Evolutionary conservation across 2,329 filamentous ascomycete species (phyloP), one percentile per base, ranked within the genome.

Genomic region (Emmonsiellopsis sp.): DNA sequence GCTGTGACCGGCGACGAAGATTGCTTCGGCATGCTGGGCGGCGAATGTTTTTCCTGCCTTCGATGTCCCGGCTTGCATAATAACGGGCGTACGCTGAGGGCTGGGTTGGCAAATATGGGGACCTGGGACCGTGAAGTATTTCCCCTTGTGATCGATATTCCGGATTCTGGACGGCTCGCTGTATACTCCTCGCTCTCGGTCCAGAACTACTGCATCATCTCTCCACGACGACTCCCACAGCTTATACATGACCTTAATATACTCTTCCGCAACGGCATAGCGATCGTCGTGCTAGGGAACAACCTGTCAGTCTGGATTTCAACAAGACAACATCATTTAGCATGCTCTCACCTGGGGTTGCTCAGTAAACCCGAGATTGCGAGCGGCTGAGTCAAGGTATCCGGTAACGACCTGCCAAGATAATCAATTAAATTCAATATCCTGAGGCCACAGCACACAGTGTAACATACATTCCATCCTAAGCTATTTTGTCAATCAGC

Each of bases 21-120:
- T 84, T 2, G 79, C 84, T 62, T 89, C 85, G 0, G 85, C 85
- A 62, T 88, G 83, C 58, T 83, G 79, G 0, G 84, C 82, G 0
- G 83, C 84, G 59, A 89, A 88, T 0, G 70, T 67, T 65, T 84
- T 86, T 1, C 84, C 85, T 0, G 83, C 77, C 49, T 76, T 79
- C 0, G 81, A 85, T 0, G 84, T 85, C 0, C 85, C 85, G 0
- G 85, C 85, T 65, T 89, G 85, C 3, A 88, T 74, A 4, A 88
- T 76, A 1, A 88, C 73, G 0, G 85, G 85, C 1, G 84, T 86
- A 2, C 85, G 72, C 60, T 89, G 85, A 0, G 83, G 84, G 48
- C 78, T 79, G 0, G 84, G 84, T 50, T 86, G 78, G 53, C 80
- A 82, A 58, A 86, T 77, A 57, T 87, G 82, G 26, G 83, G 83